These are phyloP conservation scores for Puccinia triticina DNA, from an alignment of 1,284 basidiomycete species.

Conservation along the genomic window DNA sequence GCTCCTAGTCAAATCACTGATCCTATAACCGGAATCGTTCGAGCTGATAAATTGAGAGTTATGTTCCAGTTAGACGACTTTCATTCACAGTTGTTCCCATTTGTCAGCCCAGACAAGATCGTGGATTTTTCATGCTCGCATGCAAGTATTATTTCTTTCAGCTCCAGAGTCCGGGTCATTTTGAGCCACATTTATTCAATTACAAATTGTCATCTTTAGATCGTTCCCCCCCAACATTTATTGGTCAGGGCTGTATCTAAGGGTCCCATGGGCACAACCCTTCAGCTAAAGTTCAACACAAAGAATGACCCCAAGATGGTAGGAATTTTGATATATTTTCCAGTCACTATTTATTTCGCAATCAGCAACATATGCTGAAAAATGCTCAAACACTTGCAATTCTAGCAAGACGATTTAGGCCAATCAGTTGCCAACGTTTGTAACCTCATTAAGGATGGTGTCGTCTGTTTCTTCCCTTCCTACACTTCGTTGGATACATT, in stretches of 20 bases:
- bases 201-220: background rate
- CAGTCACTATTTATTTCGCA: background rate
- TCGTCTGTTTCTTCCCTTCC: slow-evolving; percentile 93
- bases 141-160: slow-evolving; percentile 64
- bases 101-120: slow-evolving; percentile 69
- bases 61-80: slow-evolving; percentile 81
- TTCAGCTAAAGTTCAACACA: slow-evolving; percentile 82
- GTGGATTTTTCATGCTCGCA: slow-evolving; percentile 87
- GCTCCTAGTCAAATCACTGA: slow-evolving; percentile 13
- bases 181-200: background rate
- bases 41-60: background rate
- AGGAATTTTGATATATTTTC: slow-evolving; percentile 55
- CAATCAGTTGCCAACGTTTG: slow-evolving; percentile 78
- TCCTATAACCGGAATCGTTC: slow-evolving; percentile 4
- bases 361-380: background rate
- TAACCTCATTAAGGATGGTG: slow-evolving; percentile 77
- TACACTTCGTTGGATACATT: slow-evolving; percentile 78
- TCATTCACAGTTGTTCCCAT: slow-evolving; percentile 76
- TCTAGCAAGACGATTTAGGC: slow-evolving; percentile 79
- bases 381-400: background rate
- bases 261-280: slow-evolving; percentile 74
- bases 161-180: background rate
- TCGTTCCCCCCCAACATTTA: slow-evolving; percentile 74
- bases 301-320: slow-evolving; percentile 73
- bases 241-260: slow-evolving; percentile 75